phyloP scores from a whole-genome alignment of 306 rosid species.

The Canavalia ensiformis region DNA sequence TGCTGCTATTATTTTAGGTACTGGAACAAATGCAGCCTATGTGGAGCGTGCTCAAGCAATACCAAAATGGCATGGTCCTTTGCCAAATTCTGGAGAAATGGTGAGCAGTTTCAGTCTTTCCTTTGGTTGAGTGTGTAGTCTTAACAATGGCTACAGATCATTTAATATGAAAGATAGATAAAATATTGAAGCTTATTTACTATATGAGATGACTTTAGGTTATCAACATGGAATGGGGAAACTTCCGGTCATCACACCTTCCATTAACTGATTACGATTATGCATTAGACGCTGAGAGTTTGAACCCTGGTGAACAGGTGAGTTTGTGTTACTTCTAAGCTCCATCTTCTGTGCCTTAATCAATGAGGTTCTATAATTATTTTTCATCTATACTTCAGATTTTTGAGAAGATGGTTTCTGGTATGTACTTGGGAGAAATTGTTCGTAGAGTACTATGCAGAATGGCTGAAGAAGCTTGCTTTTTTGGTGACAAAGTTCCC shows the following conservation, averaged over 20 bases:
- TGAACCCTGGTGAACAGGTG: slow-evolving; percentile 94
- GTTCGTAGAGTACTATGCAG: slow-evolving; percentile 77
- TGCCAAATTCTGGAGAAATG: slow-evolving; percentile 91
- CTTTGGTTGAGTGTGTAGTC: slow-evolving; percentile 31
- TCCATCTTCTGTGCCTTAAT: slow-evolving; percentile 2
- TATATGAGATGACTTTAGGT: slow-evolving; percentile 59
- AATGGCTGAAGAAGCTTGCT: slow-evolving; percentile 87
- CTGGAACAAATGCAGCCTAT: slow-evolving; percentile 96
- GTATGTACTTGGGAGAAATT: slow-evolving; percentile 92
- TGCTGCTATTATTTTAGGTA: slow-evolving; percentile 91
- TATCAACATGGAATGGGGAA: slow-evolving; percentile 99
- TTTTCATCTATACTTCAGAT: slow-evolving; percentile 57
- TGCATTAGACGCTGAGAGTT: slow-evolving; percentile 80
- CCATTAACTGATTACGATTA: slow-evolving; percentile 85
- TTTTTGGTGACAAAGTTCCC: slow-evolving; percentile 83
- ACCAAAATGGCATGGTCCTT: slow-evolving; percentile 93
- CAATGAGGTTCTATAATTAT: background rate
- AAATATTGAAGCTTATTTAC: slow-evolving; percentile 29
- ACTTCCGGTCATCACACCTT: slow-evolving; percentile 85
- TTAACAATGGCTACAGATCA: slow-evolving; percentile 20
- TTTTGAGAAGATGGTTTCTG: slow-evolving; percentile 87
- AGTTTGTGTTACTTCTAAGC: background rate
- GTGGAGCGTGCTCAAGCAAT: slow-evolving; percentile 89
- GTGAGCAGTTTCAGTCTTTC: slow-evolving; percentile 53
- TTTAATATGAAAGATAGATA: slow-evolving; percentile 34